These are phyloP conservation scores for Lycium barbarum DNA, from an alignment of 257 asterid genomes.

Conservation along the genomic window DNA sequence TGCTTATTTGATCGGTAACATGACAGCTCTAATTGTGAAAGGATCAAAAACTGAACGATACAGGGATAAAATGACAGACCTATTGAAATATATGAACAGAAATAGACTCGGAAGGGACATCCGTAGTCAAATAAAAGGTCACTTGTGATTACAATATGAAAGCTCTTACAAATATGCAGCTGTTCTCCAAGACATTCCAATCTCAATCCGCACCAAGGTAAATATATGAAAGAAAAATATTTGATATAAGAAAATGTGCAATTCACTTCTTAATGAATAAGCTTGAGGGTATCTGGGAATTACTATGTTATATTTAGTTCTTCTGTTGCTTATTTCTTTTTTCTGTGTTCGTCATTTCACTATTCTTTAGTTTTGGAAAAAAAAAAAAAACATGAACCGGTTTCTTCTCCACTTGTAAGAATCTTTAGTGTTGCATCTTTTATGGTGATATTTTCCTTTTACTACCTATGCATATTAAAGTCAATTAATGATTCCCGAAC, in stretches of 20 bases:
- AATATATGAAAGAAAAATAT: not conserved
- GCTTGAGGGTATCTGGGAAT: not conserved
- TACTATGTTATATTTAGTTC: no score
- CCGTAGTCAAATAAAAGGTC: slow-evolving; percentile 88
- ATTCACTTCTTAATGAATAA: not conserved
- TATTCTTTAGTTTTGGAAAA: no score
- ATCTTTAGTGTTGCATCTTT: no score
- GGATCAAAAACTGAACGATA: slow-evolving; percentile 92
- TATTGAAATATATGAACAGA: slow-evolving; percentile 80
- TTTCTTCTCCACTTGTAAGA: no score
- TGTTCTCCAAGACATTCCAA: slow-evolving; percentile 85
- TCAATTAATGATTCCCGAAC: no score
- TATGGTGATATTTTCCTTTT: no score
- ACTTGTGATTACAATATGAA: slow-evolving; percentile 85
- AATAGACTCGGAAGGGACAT: slow-evolving; percentile 76
- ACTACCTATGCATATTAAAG: no score
- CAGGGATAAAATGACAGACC: slow-evolving; percentile 87
- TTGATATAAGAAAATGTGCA: not conserved
- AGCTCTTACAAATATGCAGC: slow-evolving; percentile 79
- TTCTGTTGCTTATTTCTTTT: no score
- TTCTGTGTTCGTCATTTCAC: no score
- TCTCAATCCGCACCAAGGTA: slow-evolving; percentile 92
- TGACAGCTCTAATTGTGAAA: slow-evolving; percentile 95
- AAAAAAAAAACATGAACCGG: no score
- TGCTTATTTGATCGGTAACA: slow-evolving; percentile 95